phyloP scores from a whole-genome alignment of 148 eudicot genomes.

The Chenopodium album region DNA sequence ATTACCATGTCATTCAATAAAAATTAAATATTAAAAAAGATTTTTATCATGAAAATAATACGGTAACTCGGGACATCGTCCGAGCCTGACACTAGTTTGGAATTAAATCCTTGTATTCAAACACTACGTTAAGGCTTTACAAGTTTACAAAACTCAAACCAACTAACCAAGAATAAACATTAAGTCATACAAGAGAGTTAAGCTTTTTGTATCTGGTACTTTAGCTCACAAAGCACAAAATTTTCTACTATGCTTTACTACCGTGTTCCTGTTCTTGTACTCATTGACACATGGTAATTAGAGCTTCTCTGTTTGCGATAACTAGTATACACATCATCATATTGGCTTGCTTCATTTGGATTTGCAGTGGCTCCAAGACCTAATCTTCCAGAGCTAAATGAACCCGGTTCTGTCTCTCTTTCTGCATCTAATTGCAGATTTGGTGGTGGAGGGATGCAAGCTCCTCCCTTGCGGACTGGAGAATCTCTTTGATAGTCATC shows the following conservation, averaged over 20 bases:
- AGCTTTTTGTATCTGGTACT: not conserved
- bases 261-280: slow-evolving; percentile 58
- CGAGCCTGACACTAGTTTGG: too few relatives aligned
- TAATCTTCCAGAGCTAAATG: slow-evolving; percentile 66
- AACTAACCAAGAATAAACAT: not conserved
- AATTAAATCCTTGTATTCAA: too few relatives aligned
- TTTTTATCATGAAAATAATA: too few relatives aligned
- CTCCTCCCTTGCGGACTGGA: slow-evolving; percentile 87
- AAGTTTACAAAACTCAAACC: not conserved
- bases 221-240: not conserved
- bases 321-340: slow-evolving; percentile 88
- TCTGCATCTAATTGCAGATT: slow-evolving; percentile 60
- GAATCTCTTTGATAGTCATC: slow-evolving; percentile 71
- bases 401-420: slow-evolving; percentile 51
- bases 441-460: slow-evolving; percentile 92
- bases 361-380: slow-evolving; percentile 85
- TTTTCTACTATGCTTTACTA: slow-evolving; percentile 8
- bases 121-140: not conserved
- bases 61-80: too few relatives aligned
- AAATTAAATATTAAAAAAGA: too few relatives aligned
- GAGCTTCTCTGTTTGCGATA: slow-evolving; percentile 88
- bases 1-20: too few relatives aligned
- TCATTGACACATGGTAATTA: slow-evolving; percentile 80
- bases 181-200: not conserved
- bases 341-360: slow-evolving; percentile 79